Base-by-base conservation (phyloP, 2,329 filamentous ascomycete genomes). In the Coniochaeta sp. region DNA sequence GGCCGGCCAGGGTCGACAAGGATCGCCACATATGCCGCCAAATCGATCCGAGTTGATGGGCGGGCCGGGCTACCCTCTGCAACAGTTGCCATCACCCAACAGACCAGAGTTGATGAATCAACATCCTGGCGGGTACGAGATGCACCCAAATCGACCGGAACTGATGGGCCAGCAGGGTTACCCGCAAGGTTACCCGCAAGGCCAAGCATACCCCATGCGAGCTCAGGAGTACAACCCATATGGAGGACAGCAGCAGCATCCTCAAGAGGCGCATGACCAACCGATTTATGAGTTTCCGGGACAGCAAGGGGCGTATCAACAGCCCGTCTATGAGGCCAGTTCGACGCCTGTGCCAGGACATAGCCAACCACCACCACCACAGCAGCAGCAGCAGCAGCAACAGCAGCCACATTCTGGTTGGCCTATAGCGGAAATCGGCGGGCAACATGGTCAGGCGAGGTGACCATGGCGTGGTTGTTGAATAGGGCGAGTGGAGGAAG, bases 1-100 rank as follows among this genome's bases (percentile, higher is more conserved):
- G 24, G 59, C 59, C 17, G 63, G 50, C 22, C 63, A 63, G 22
- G 60, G 40, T 16, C 50, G 38, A 17, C 57, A 52, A 19, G 55
- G 60, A 14, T 59, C 62, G 7, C 55, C 55, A 10, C 30, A 26
- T 30, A 19, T 19, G 34, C 38, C 55, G 10, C 38, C 55, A 19
- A 24, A 57, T 10, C n/a, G 34, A 30, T 19, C 55, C n/a, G 55
- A 44, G 36, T 30, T 44, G 55, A 28, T 30, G 55, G 34, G 34
- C 17, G 54, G 54, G 16, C 54, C 22, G 19, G 54, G 54, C 17
- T 56, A 56, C 38, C 47, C 47, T 14, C n/a, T 30, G 47, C 47
- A 52, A 26, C 3, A 16, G 14, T n/a, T 30, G 5, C 47, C 26
- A 4, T 52, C 47, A 5, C 47, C 47, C 5, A 52, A 30, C 14